Base-by-base conservation (phyloP, 257 asterid genomes). In the Orobanche coerulescens region DNA sequence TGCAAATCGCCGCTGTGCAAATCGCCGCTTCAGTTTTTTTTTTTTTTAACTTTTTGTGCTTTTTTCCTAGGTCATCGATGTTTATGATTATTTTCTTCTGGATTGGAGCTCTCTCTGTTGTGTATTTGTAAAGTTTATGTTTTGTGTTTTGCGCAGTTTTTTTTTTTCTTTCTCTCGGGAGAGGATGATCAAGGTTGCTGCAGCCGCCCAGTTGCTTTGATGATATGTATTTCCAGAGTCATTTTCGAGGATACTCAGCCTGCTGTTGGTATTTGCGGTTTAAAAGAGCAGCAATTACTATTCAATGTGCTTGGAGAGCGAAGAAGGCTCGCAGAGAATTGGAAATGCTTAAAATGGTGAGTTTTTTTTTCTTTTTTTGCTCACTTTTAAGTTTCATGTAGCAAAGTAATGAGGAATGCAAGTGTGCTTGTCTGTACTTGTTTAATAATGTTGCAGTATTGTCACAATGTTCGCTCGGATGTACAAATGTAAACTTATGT, bases 291-390 rank as follows among this genome's bases (percentile, higher is more conserved):
- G 79, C 83, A 69, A 60, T 81, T 60, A 57, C 69, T 55, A 33
- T 68, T 49, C 91, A 85, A 72, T 82, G 91, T 81, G 82, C 79
- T 58, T 85, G 86, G 80, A 85, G 88, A 75, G 71, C 68, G 51
- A 73, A 37, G 75, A 48, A 62, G 58, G 88, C 91, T 28, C 79
- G 73, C 1, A 73, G 58, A 69, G 91, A 85, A 74, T 75, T 85
- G 26, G 73, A 67, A 60, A 78, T 73, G 64, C 94, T 82, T 64
- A 85, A 68, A 75, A 72, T 73, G 91, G 94, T 79, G 81, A 81
- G 82, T 48, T 9, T 56, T 53, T n/a, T n/a, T 33, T 15, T 40
- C 47, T 40, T 40, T 8, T 40, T 40, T 40, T 42, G 5, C 64
- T 63, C 25, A 16, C 52, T 30, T 50, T 62, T 25, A 22, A 36